Evolutionary conservation across 2,329 filamentous ascomycete genomes (phyloP).

Genomic region (Aspergillus pseudoterreus): DNA sequence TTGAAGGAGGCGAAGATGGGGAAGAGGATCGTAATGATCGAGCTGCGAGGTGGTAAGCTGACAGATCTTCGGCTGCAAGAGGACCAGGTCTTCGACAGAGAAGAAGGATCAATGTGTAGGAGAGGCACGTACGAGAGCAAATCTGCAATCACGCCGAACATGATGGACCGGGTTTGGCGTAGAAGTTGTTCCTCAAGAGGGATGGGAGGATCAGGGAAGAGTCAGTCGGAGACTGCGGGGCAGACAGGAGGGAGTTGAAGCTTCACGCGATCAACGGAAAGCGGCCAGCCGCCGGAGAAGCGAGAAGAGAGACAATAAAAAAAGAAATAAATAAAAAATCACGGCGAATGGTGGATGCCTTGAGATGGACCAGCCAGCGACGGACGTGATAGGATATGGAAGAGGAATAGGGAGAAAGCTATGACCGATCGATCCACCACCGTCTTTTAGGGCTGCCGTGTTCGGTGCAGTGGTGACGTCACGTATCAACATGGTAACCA

Average conservation of each 20-base stretch:
- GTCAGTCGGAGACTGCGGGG: conserved; percentile 10
- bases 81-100: background rate
- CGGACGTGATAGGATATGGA: background rate
- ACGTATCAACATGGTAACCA: too few species aligned
- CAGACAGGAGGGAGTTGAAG: conserved; percentile 13
- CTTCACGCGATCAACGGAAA: conserved; percentile 15
- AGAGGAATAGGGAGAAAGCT: background rate
- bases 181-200: background rate
- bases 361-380: background rate
- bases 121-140: conserved; percentile 64
- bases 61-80: background rate
- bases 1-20: conserved; percentile 98
- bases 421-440: background rate
- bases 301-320: conserved; percentile 5
- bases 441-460: background rate
- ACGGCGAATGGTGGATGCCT: conserved; percentile 13
- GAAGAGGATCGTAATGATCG: conserved; percentile 83
- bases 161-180: conserved; percentile 33
- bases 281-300: conserved; percentile 15
- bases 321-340: conserved; percentile 4
- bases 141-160: conserved; percentile 77
- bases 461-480: too few species aligned
- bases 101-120: background rate
- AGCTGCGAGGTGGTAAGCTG: conserved; percentile 49
- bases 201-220: background rate